Evolutionary conservation across 352 stramenopile genomes (phyloP).

Genomic region (Thalassiosira exigua): DNA sequence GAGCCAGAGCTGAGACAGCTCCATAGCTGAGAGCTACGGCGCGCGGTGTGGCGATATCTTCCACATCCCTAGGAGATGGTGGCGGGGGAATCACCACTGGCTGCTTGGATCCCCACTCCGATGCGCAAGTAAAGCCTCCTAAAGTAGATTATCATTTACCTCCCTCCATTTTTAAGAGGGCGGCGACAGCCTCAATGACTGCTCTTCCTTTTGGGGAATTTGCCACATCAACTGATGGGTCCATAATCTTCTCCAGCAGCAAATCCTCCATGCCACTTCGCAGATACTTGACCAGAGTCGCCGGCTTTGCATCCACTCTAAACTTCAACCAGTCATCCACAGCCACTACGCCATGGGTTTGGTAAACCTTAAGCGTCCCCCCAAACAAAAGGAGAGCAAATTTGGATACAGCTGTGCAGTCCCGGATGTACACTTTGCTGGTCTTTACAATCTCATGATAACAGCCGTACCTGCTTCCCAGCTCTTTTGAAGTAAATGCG

Average conservation of each 20-base stretch:
- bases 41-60: too few species aligned
- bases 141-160: conserved; percentile 83
- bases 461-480: conserved; percentile 82
- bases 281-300: conserved; percentile 95
- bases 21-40: too few species aligned
- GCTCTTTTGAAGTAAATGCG: conserved; percentile 76
- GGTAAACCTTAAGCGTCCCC: conserved; percentile 89
- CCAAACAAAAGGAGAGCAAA: conserved; percentile 97
- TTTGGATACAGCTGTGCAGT: conserved; percentile 93
- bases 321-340: conserved; percentile 93
- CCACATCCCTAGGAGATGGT: too few species aligned
- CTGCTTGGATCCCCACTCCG: too few species aligned
- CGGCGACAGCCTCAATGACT: conserved; percentile 20
- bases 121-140: too few species aligned
- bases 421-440: conserved; percentile 95
- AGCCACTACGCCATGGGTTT: conserved; percentile 88
- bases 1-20: too few species aligned
- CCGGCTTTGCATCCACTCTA: conserved; percentile 90
- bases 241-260: conserved; percentile 92
- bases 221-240: conserved; percentile 91
- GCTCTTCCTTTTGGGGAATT: conserved; percentile 33
- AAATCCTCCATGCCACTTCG: conserved; percentile 92
- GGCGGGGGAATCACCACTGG: too few species aligned
- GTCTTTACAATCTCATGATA: conserved; percentile 92
- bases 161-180: conserved; percentile 42